Evolutionary conservation across 805 yeast species (phyloP).

Genomic region (Tetrapisispora pingtungensis): DNA sequence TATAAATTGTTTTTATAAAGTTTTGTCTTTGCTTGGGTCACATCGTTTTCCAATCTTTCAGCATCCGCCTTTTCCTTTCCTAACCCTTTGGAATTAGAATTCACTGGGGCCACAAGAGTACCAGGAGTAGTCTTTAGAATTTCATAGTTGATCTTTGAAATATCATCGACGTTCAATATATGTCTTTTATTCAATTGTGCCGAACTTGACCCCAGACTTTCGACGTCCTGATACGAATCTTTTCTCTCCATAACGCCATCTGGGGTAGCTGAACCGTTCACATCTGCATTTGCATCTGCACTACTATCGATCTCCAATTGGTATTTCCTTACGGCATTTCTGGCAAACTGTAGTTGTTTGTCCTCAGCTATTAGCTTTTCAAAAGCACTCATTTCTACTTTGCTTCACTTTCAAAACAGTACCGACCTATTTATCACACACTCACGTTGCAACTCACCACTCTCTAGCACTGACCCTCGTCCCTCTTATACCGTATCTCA

Average conservation of each 20-base stretch:
- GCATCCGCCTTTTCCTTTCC: constrained; percentile 3
- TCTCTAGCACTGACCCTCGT: no score
- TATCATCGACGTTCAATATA: constrained; percentile 25
- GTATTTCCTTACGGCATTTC: constrained; percentile 8
- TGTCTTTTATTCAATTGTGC: constrained; percentile 16
- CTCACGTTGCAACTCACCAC: no score
- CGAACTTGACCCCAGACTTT: constrained; percentile 2
- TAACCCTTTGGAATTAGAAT: constrained; percentile 3
- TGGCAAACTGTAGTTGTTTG: constrained; percentile 9
- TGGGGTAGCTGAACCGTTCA: neutral
- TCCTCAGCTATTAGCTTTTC: constrained; percentile 6
- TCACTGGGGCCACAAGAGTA: constrained; percentile 7
- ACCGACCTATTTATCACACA: no score
- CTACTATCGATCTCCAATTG: constrained; percentile 3
- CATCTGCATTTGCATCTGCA: constrained; percentile 1
- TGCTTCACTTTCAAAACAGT: no score
- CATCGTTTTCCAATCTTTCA: constrained; percentile 12
- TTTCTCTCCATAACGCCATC: neutral
- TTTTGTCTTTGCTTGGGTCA: constrained; percentile 17
- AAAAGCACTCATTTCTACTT: constrained; percentile 4
- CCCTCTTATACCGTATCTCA: neutral
- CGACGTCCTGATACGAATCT: neutral
- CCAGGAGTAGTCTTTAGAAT: constrained; percentile 28
- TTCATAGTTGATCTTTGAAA: constrained; percentile 28
- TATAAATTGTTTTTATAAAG: constrained; percentile 22